phyloP scores from a whole-genome alignment of 2,329 filamentous ascomycete genomes.

The Endocalyx cinctus region DNA sequence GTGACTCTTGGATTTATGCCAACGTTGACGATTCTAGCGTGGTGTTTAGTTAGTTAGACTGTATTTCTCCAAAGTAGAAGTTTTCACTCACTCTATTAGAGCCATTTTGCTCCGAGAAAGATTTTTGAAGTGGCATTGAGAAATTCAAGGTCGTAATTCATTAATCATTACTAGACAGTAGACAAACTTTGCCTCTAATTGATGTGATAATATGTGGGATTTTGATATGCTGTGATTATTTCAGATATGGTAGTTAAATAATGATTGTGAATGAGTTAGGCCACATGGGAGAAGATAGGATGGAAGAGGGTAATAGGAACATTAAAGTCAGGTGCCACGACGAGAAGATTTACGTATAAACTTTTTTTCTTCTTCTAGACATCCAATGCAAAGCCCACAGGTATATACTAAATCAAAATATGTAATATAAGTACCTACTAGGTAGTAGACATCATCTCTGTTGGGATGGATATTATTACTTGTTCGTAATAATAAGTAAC shows the following conservation, averaged over 20 bases:
- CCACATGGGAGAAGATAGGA: too few species aligned
- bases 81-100: conserved; percentile 22
- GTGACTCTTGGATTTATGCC: conserved; percentile 52
- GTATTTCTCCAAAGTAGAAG: not conserved
- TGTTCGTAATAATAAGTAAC: too few species aligned
- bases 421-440: too few species aligned
- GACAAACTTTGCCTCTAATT: not conserved
- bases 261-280: too few species aligned
- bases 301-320: not conserved
- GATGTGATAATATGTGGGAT: not conserved
- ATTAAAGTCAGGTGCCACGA: too few species aligned
- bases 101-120: conserved; percentile 34
- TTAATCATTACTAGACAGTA: conserved; percentile 13
- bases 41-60: not conserved
- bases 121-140: conserved; percentile 37
- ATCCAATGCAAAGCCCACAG: too few species aligned
- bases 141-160: conserved; percentile 11
- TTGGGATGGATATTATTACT: too few species aligned
- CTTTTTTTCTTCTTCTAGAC: too few species aligned
- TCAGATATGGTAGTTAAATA: not conserved
- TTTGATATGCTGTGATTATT: not conserved
- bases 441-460: too few species aligned
- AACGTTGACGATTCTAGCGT: conserved; percentile 35
- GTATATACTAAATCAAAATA: too few species aligned
- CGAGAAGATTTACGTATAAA: too few species aligned